Conservation (phyloP, 208 protist species). For the Leishmania aethiopica region DNA sequence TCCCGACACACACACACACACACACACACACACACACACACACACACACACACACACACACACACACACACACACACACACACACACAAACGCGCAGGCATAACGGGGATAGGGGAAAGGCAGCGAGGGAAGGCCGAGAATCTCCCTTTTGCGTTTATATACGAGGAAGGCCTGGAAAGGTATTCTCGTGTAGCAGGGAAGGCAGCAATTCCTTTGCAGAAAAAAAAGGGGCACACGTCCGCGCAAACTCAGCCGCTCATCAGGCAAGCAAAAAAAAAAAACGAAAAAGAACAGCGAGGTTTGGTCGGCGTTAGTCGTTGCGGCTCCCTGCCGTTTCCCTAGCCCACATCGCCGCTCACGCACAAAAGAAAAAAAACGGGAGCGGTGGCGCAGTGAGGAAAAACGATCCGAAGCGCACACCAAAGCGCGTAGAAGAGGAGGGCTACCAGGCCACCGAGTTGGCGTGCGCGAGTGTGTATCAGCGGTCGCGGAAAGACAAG, state of each 20-base stretch:
- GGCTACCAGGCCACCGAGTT: neutral
- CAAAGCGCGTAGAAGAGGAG: neutral
- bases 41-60: too few relatives aligned
- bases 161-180: neutral
- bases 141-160: neutral
- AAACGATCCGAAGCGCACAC: neutral
- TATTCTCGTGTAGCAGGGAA: neutral
- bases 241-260: neutral
- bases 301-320: too few relatives aligned
- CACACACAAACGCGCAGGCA: neutral
- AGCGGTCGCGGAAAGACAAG: neutral
- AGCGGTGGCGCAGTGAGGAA: neutral
- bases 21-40: neutral
- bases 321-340: too few relatives aligned
- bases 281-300: neutral
- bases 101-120: neutral
- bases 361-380: neutral
- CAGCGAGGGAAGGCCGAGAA: neutral
- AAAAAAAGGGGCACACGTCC: neutral
- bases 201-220: neutral
- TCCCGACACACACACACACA: neutral
- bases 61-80: too few relatives aligned
- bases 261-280: too few relatives aligned
- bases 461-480: neutral
- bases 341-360: too few relatives aligned